Conservation (phyloP, 2,329 filamentous ascomycete species). For the Colletotrichum lindemuthianum region DNA sequence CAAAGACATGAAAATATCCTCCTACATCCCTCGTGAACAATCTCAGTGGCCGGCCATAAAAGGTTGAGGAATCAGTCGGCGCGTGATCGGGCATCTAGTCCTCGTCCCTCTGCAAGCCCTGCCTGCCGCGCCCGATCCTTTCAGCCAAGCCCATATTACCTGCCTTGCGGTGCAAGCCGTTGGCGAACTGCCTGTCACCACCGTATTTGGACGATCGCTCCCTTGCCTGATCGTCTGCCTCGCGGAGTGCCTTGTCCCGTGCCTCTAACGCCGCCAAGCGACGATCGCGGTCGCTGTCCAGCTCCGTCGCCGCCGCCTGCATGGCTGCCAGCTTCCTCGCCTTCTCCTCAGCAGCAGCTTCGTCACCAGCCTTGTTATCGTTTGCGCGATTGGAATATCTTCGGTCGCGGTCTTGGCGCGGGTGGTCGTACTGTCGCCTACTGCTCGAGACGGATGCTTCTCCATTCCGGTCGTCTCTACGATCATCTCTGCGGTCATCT, state of each 20-base stretch:
- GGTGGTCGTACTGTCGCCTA: slow-evolving; percentile 37
- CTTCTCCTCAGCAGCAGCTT: slow-evolving; percentile 63
- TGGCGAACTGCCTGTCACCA: slow-evolving; percentile 72
- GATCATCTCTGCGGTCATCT: slow-evolving; percentile 20
- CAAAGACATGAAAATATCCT: no score
- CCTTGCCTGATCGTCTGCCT: slow-evolving; percentile 73
- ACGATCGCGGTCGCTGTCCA: slow-evolving; percentile 76
- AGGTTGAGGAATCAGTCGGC: no score
- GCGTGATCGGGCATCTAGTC: slow-evolving; percentile 41
- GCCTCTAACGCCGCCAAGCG: slow-evolving; percentile 74
- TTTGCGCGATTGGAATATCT: slow-evolving; percentile 33
- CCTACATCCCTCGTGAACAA: neutral
- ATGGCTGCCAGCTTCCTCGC: slow-evolving; percentile 77
- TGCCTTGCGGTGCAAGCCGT: slow-evolving; percentile 69
- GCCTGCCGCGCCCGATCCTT: slow-evolving; percentile 59
- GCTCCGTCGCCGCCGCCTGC: slow-evolving; percentile 74
- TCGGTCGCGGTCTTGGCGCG: slow-evolving; percentile 37
- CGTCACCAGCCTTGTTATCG: slow-evolving; percentile 38
- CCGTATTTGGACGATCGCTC: slow-evolving; percentile 68
- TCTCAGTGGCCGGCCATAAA: no score
- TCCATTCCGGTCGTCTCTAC: slow-evolving; percentile 40
- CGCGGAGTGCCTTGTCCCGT: slow-evolving; percentile 70
- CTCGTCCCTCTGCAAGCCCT: slow-evolving; percentile 58
- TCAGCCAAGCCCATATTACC: slow-evolving; percentile 62
- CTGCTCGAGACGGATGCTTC: slow-evolving; percentile 31